Evolutionary conservation across 257 asterid species (phyloP), one percentile per base, ranked within the genome.

Genomic region (Galeopsis tetrahit): DNA sequence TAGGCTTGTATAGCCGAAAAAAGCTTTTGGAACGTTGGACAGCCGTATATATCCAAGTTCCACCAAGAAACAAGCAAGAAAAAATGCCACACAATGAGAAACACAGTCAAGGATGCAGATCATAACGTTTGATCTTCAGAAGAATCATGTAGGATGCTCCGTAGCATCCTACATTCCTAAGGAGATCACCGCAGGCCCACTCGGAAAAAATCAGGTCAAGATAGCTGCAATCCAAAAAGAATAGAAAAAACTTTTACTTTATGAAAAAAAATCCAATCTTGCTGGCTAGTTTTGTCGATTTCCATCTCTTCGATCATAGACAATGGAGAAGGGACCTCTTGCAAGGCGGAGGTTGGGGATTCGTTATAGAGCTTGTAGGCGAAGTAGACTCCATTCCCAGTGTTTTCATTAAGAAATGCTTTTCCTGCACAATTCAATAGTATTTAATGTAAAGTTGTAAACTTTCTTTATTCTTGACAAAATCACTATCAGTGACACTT

Each of bases 291-390:
- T 57, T 52, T 78, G 78, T 81, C 38, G 83, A 72, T 60, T 78
- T 78, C 77, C 76, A 74, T 32, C 78, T 74, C 84, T 53, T 14
- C 35, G 81, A 82, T 95, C 88, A 95, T 69, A 92, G 92, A 72
- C 97, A 90, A 78, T 92, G 92, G 79, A 95, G 96, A 79, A 95
- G 98, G 78, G 95, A 90, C 83, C 98, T 88, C 90, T 95, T 95
- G 97, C 98, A 95, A 43, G 83, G 75, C 68, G 97, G 98, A 79
- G 97, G 84, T 53, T 88, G 91, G 42, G 98, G 81, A 75, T 83
- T 89, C 42, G 82, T 75, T 62, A 76, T 78, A 34, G 85, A 76
- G 78, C 83, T 78, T 14, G 77, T 70, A 31, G 87, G 78, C 38
- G 87, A 78, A 46, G 87, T 69, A 67, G 95, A 79, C 40, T 92